Conservation (phyloP, 805 yeast genomes). For the Barnettozyma salicaria region DNA sequence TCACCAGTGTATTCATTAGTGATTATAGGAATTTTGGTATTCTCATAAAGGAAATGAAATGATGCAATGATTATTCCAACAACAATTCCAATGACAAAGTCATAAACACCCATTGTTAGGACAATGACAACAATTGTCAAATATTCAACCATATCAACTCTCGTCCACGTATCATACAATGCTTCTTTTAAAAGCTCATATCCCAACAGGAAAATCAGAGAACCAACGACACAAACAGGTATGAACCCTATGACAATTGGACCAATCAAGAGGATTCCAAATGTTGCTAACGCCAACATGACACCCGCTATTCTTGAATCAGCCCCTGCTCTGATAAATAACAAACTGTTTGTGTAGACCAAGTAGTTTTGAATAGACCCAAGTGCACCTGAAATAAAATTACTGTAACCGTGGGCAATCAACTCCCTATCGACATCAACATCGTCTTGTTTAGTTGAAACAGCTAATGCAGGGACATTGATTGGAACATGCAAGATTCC, state of each 20-base stretch:
- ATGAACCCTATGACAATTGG: constrained; percentile 91
- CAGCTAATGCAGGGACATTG: constrained; percentile 95
- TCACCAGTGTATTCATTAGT: constrained; percentile 80
- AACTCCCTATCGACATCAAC: constrained; percentile 89
- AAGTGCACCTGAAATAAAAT: constrained; percentile 70
- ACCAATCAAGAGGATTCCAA: constrained; percentile 76
- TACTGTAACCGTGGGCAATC: constrained; percentile 91
- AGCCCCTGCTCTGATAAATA: constrained; percentile 93
- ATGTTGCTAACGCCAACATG: constrained; percentile 79
- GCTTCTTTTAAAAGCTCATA: constrained; percentile 88
- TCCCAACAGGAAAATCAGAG: constrained; percentile 84
- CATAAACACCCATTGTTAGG: constrained; percentile 92
- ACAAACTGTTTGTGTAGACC: constrained; percentile 88
- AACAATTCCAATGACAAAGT: constrained; percentile 87
- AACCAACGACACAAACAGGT: constrained; percentile 94
- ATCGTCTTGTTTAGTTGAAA: constrained; percentile 73
- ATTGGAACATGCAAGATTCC: constrained; percentile 96
- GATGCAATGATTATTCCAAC: constrained; percentile 91
- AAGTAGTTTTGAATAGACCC: constrained; percentile 94
- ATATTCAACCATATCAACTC: constrained; percentile 72
- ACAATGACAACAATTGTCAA: constrained; percentile 79
- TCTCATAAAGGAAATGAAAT: constrained; percentile 89
- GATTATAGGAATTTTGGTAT: constrained; percentile 78
- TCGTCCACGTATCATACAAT: constrained; percentile 74
- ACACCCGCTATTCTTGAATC: constrained; percentile 85